Evolutionary conservation across 768 basidiomycete species (phyloP).

Genomic region (Lactifluus pinguis): DNA sequence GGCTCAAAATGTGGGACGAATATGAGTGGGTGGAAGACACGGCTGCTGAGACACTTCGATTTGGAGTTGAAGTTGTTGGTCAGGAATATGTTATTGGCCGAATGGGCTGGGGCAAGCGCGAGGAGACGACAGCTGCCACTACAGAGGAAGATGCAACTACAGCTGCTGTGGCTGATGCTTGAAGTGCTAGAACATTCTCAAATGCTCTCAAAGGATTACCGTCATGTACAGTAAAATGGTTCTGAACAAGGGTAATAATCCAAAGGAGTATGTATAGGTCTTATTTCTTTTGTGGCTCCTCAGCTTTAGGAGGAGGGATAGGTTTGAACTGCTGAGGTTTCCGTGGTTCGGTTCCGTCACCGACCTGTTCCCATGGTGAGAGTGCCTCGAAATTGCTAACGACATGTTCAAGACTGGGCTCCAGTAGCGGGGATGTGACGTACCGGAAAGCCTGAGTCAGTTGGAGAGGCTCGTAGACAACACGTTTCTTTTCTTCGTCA

Average conservation of each 20-base stretch:
- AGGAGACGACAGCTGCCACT: constrained; percentile 11
- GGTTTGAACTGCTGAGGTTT: constrained; percentile 69
- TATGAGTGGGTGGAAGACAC: constrained; percentile 96
- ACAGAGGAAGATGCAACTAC: not conserved
- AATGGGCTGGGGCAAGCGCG: constrained; percentile 67
- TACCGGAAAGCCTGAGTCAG: constrained; percentile 97
- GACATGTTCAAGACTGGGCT: constrained; percentile 3
- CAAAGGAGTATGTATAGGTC: constrained; percentile 20
- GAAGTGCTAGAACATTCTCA: not conserved
- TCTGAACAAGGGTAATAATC: constrained; percentile 2
- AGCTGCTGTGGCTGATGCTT: constrained; percentile 1
- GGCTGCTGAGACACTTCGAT: constrained; percentile 75
- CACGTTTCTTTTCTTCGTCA: constrained; percentile 94
- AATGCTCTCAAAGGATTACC: not conserved
- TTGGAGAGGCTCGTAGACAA: constrained; percentile 96
- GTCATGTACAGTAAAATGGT: not conserved
- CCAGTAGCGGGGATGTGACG: constrained; percentile 17
- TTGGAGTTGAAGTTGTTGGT: constrained; percentile 83
- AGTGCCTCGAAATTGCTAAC: constrained; percentile 85
- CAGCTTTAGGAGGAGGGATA: constrained; percentile 61
- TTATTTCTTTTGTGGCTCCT: constrained; percentile 74
- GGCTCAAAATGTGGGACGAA: constrained; percentile 86
- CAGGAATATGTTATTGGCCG: constrained; percentile 83
- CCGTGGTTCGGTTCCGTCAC: constrained; percentile 46
- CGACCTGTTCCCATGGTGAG: constrained; percentile 95